These are phyloP conservation scores for Geranium incanum DNA, from an alignment of 441 rosid species.

Conservation along the genomic window DNA sequence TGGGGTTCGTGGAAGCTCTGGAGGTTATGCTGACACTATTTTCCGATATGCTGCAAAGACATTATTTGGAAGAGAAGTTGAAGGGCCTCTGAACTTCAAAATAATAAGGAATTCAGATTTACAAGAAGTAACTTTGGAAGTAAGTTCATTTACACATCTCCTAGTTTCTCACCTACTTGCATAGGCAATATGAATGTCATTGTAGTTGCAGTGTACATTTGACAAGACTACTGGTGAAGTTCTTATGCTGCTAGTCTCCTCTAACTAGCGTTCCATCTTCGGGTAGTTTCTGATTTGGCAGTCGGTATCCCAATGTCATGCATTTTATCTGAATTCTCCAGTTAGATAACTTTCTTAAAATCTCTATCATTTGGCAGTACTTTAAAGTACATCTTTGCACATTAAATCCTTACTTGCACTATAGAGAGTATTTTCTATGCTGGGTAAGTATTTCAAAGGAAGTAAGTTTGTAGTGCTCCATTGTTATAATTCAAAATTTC, in stretches of 20 bases:
- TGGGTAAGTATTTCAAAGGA: neutral
- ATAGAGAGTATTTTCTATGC: neutral
- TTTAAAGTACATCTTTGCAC: neutral
- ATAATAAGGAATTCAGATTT: constrained; percentile 73
- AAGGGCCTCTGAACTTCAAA: constrained; percentile 59
- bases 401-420: neutral
- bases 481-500: neutral
- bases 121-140: constrained; percentile 70
- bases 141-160: constrained; percentile 33
- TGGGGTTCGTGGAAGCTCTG: constrained; percentile 86
- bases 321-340: neutral
- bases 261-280: neutral
- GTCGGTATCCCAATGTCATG: neutral
- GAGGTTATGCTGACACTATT: constrained; percentile 82
- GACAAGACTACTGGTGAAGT: neutral
- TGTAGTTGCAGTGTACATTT: neutral
- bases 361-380: neutral
- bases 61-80: constrained; percentile 59
- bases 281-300: neutral
- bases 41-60: constrained; percentile 58
- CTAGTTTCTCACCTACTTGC: neutral
- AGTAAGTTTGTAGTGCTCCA: neutral
- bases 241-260: neutral
- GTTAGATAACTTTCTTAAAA: neutral
- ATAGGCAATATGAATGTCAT: neutral